Evolutionary conservation across 2,329 filamentous ascomycete species (phyloP).

Genomic region (Fusarium succisae): DNA sequence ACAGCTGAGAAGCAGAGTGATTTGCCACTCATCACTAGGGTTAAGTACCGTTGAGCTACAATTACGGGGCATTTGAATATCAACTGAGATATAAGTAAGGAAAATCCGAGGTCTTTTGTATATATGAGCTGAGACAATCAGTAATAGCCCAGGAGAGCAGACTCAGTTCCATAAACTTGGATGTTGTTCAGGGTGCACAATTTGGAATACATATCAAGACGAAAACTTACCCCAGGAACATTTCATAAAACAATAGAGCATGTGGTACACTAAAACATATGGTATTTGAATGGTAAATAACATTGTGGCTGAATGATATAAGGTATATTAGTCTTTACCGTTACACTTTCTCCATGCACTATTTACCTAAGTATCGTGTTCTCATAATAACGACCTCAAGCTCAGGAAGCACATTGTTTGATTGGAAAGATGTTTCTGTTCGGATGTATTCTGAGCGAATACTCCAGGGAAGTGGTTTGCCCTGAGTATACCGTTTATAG

Average conservation of each 20-base stretch:
- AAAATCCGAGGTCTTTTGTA: neutral
- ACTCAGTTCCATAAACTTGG: neutral
- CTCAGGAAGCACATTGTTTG: neutral
- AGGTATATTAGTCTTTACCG: neutral
- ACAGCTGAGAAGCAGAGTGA: neutral
- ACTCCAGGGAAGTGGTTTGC: neutral
- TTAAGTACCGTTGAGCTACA: neutral
- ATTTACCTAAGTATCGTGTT: neutral
- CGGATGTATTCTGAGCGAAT: neutral
- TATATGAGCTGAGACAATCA: neutral
- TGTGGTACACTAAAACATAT: too few species aligned
- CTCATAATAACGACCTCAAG: neutral
- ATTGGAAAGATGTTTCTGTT: neutral
- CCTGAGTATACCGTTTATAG: neutral
- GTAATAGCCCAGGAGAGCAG: too few species aligned
- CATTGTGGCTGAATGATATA: neutral
- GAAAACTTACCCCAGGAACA: neutral
- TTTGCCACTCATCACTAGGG: neutral
- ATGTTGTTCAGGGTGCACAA: neutral
- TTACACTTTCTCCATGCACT: neutral
- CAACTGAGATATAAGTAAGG: too few species aligned
- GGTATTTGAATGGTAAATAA: too few species aligned
- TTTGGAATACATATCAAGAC: neutral
- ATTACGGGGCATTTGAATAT: neutral
- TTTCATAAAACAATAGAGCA: neutral